Base-by-base conservation (phyloP, 192 early-diverging fungal genomes). In the Coemansia pectinata region DNA sequence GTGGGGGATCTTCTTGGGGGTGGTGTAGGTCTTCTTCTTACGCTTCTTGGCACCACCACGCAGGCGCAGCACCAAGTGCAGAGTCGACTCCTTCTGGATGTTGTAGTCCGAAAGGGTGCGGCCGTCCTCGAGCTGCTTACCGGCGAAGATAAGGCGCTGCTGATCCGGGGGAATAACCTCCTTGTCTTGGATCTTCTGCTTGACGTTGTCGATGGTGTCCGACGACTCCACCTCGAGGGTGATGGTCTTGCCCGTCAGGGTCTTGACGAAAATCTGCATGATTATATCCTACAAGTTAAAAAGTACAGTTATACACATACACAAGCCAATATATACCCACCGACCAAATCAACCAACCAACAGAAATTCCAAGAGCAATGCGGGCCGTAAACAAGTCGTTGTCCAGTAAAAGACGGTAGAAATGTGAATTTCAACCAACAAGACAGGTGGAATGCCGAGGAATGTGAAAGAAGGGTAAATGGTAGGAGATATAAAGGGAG, bases 1-100 rank as follows among this genome's bases (percentile, higher is more conserved):
- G 90, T 99, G 96, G 83, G 95, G 92, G 77, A 95, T 95, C 91
- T 98, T 98, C 94, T 99, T 98, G 86, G 97, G 97, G 67, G 97
- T 99, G 74, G 96, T 99, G 91, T 99, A 98, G 69, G 90, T 93
- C 96, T 99, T 99, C 95, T 99, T 99, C 91, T 98, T 99, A 73
- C 94, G 90, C 92, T 99, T 98, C 93, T 99, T 98, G 85, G 85
- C 95, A 88, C 90, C 92, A 88, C 92, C 92, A 77, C 91, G 91
- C 69, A 93, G 87, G 77, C 91, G 90, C 12, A 93, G 85, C 17
- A 93, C 91, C 62, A 92, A 70, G 60, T 93, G 90, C 10, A 91
- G 86, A 5, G 91, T 93, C 21, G 91, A 93, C 80, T 93, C 91
- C 87, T 93, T 91, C 78, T 93, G 91, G 78, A 91, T 91, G 83